Conservation (phyloP, 768 basidiomycete genomes). For the Hirschioporus abietinus region DNA sequence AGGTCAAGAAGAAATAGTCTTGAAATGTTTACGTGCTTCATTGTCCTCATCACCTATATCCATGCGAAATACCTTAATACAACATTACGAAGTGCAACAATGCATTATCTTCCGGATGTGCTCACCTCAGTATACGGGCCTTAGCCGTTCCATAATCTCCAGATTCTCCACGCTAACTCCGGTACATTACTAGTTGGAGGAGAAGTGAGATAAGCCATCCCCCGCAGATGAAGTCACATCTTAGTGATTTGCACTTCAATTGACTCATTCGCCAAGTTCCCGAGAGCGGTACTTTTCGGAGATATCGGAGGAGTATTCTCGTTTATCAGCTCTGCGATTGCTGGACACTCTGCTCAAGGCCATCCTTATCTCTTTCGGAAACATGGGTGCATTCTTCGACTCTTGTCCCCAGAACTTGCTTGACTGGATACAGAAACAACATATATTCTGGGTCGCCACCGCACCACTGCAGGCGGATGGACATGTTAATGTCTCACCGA, state of each 20-base stretch:
- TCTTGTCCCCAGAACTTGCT: conserved; percentile 48
- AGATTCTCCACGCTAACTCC: too few relatives aligned
- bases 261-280: background rate
- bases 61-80: background rate
- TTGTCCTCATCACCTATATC: background rate
- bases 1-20: conserved; percentile 90
- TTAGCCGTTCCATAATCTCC: too few relatives aligned
- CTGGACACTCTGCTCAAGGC: background rate
- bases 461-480: conserved; percentile 55
- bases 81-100: background rate
- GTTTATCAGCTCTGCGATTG: background rate
- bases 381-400: conserved; percentile 56
- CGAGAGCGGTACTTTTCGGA: background rate
- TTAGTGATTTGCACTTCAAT: background rate
- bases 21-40: background rate
- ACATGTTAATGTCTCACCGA: conserved; percentile 65
- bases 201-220: background rate
- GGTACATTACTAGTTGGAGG: too few relatives aligned
- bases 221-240: background rate
- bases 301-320: background rate
- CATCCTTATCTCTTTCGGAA: background rate
- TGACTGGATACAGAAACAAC: conserved; percentile 55
- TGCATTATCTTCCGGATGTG: too few relatives aligned
- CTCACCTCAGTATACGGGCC: too few relatives aligned
- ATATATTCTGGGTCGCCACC: conserved; percentile 69